Evolutionary conservation across 164 flowering plant genomes (phyloP).

Genomic region (Taxillus chinensis): DNA sequence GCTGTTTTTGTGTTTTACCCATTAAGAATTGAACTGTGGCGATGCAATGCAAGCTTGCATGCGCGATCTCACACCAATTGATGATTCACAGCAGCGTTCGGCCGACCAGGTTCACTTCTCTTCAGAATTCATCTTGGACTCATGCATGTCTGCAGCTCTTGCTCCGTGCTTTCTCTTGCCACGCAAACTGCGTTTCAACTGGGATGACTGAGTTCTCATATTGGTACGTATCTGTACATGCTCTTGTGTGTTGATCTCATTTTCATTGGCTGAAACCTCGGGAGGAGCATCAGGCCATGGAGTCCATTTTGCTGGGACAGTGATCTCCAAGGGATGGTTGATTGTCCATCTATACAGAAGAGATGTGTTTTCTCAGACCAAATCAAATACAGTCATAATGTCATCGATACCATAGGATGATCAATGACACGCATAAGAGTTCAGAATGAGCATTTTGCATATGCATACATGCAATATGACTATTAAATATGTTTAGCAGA

Average conservation of each 20-base stretch:
- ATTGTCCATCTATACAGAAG: constrained; percentile 68
- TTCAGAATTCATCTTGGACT: constrained; percentile 22
- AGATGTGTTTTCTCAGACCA: background rate
- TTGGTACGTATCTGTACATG: constrained; percentile 33
- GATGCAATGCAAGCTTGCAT: background rate
- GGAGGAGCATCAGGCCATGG: constrained; percentile 98
- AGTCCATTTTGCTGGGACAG: constrained; percentile 87
- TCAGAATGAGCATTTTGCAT: too few species aligned
- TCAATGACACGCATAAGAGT: too few species aligned
- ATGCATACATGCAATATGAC: too few species aligned
- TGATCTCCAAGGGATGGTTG: constrained; percentile 79
- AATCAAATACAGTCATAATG: background rate
- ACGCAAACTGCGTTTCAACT: constrained; percentile 47
- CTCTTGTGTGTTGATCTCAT: constrained; percentile 23
- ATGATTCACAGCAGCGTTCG: background rate
- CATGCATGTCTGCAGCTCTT: constrained; percentile 27
- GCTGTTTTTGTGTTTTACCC: too few species aligned
- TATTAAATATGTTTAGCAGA: too few species aligned
- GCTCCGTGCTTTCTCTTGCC: constrained; percentile 60
- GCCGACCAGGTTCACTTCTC: constrained; percentile 19
- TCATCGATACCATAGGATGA: background rate
- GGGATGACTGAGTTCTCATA: constrained; percentile 34
- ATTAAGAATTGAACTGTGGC: too few species aligned
- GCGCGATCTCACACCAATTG: constrained; percentile 1
- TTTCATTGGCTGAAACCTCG: constrained; percentile 53